Base-by-base conservation (phyloP, 371 early-diverging fungal species). In the Syncephalis plumigaleata region DNA sequence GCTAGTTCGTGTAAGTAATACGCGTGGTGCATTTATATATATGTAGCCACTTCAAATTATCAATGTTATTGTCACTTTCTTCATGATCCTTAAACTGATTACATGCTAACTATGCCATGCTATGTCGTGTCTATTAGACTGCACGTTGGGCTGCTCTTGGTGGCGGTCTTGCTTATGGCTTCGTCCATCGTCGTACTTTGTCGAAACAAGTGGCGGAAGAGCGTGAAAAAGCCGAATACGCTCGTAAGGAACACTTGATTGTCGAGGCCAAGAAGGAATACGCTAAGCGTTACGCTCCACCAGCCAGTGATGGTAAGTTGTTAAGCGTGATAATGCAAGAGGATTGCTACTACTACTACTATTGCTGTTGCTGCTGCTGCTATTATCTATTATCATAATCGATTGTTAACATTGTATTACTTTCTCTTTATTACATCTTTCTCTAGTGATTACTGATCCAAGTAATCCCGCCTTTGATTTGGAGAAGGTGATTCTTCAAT, bases 131-230 rank as follows among this genome's bases (percentile, higher is more conserved):
- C 23, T 46, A 45, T 40, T 61, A 77, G 79, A 74, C 76, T 63
- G 74, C 70, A 57, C 77, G 81, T 56, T 80, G 76, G 75, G 67
- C 71, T 46, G 79, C 73, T 51, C 64, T 80, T 49, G 75, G 68
- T 46, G 60, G 66, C 44, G 81, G 81, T 52, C 61, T 78, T 39
- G 65, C 70, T 42, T 80, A 80, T 56, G 81, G 81, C 39, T 71
- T 63, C 51, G 56, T 66, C 21, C 81, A 75, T 59, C 67, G 67
- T 23, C 63, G 64, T 17, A 64, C 71, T 27, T 64, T 80, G 55
- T 66, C 64, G 46, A 71, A 67, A 52, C 62, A 71, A 37, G 77
- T 70, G 18, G 57, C 60, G 23, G 59, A 54, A 51, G 66, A 65
- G 56, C 63, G 65, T 56, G 57, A 60, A 36, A 56, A 68, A 45